phyloP scores from a whole-genome alignment of 257 asterid genomes.

The Jasminum sambac region DNA sequence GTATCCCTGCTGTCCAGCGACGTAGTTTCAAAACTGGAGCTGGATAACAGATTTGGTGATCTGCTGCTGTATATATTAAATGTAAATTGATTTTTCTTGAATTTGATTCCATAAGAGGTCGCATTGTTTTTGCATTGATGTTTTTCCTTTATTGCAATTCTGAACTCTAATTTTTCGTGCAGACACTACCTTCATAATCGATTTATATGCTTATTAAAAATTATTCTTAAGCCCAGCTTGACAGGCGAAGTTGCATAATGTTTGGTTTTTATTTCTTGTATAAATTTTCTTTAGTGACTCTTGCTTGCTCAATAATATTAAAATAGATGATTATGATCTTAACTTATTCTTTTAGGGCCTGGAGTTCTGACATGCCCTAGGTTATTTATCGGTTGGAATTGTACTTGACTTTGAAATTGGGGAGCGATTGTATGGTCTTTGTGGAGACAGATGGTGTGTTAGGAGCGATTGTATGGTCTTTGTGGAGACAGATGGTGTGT shows the following conservation, averaged over 20 bases:
- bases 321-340: neutral
- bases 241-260: neutral
- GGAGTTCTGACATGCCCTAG: neutral
- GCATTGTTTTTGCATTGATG: neutral
- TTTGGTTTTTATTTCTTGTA: neutral
- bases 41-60: constrained; percentile 8
- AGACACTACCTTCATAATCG: neutral
- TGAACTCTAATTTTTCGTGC: neutral
- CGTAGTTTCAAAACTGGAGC: neutral
- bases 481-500: too few relatives aligned
- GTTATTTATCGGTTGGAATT: too few relatives aligned
- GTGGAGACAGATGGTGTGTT: too few relatives aligned
- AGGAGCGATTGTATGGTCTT: too few relatives aligned
- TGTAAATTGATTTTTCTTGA: neutral
- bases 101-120: neutral
- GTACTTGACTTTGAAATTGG: too few relatives aligned
- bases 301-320: neutral
- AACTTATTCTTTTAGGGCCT: neutral
- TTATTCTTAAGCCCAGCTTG: neutral
- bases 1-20: neutral
- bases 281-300: neutral
- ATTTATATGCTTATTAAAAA: neutral
- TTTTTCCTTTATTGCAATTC: neutral
- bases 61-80: neutral
- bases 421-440: too few relatives aligned